These are phyloP conservation scores for Trichocladium antarcticum DNA, from an alignment of 495 filamentous ascomycete genomes.

Conservation along the genomic window DNA sequence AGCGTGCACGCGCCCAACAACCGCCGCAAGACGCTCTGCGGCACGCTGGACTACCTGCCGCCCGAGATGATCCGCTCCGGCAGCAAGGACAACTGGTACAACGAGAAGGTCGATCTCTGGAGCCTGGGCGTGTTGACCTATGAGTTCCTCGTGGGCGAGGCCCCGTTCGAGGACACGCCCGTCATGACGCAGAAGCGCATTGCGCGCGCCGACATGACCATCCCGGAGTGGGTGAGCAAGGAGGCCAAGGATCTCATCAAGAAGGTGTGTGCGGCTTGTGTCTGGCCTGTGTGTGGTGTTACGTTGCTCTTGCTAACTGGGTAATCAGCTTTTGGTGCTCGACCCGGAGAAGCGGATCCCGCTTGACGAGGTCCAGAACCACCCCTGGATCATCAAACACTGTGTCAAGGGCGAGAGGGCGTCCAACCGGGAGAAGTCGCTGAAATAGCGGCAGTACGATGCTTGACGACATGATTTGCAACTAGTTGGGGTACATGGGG, in stretches of 20 bases:
- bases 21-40: constrained; percentile 87
- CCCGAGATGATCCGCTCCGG: constrained; percentile 92
- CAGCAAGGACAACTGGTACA: constrained; percentile 72
- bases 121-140: constrained; percentile 90
- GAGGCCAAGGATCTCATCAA: constrained; percentile 91
- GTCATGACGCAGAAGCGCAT: constrained; percentile 93
- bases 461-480: constrained; percentile 1
- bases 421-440: constrained; percentile 37
- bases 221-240: constrained; percentile 78
- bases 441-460: constrained; percentile 12
- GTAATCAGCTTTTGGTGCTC: constrained; percentile 66
- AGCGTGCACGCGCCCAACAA: constrained; percentile 96
- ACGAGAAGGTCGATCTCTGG: constrained; percentile 94
- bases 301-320: neutral
- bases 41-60: constrained; percentile 92
- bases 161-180: constrained; percentile 91
- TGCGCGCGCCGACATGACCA: constrained; percentile 77
- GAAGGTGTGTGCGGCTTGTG: constrained; percentile 43
- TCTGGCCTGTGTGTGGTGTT: neutral
- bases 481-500: neutral
- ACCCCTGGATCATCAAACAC: constrained; percentile 97
- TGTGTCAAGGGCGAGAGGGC: constrained; percentile 68
- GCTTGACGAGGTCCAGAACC: constrained; percentile 75
- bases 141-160: constrained; percentile 91
- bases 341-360: constrained; percentile 90